Evolutionary conservation across 352 stramenopile genomes (phyloP), one percentile per base, ranked within the genome.

Genomic region (Phytophthora quininea): DNA sequence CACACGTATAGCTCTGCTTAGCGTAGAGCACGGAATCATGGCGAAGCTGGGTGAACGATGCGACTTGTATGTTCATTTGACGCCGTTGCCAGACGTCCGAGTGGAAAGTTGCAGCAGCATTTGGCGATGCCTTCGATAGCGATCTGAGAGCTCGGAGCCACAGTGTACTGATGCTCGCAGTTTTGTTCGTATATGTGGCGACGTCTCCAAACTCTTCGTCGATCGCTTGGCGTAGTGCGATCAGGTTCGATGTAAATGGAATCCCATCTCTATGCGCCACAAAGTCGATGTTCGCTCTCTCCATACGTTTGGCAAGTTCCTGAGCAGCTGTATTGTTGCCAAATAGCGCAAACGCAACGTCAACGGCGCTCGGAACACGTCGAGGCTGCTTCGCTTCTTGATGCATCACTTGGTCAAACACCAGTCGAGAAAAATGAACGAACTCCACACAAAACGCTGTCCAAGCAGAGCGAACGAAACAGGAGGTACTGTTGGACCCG

Each of bases 21-120:
- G 67, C 48, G 15, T 76, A 76, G 11, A 72, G 63, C 35, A 66
- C 57, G 9, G 68, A 56, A 11, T 72, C 68, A 38, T 76, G 63
- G 19, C 58, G 63, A 27, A 76, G 54, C 38, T 73, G 63, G 1
- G 63, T 60, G 27, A 73, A 73, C 3, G 63, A 73, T 0, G 53
- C 63, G 6, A 76, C 31, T 29, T 73, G 68, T 30, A 58, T 69
- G 30, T 70, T 71, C 61, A 71, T 74, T 49, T 64, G 52, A 3
- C 56, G 61, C 2, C 38, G 30, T n/a, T 63, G 50, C 61, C 67
- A 74, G 9, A 27, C 11, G 2, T 47, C 47, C 24, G 67, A 64
- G 32, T 70, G 57, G 35, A 69, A 72, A 7, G 29, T 38, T 2
- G 9, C 14, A 7, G 57, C 45, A 3, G 29, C 1, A 30, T 71